Conservation (phyloP, 495 filamentous ascomycete species). For the Penicillium robsamsonii region DNA sequence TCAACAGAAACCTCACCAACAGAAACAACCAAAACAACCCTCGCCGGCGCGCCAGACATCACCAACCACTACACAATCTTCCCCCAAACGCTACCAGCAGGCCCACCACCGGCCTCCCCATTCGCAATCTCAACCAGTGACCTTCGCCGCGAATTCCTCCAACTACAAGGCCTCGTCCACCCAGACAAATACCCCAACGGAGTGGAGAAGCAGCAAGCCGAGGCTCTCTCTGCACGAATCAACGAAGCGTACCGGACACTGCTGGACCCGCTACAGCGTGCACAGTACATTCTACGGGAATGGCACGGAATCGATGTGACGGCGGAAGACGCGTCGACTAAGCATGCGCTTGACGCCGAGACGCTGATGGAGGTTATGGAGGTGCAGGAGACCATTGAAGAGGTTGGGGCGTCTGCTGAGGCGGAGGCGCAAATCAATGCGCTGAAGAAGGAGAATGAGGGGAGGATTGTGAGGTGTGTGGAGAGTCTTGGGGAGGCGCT, state of each 20-base stretch:
- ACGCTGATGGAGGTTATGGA: constrained; percentile 88
- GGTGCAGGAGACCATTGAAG: constrained; percentile 79
- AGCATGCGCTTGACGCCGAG: constrained; percentile 63
- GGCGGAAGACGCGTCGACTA: constrained; percentile 64
- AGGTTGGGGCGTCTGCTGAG: constrained; percentile 47
- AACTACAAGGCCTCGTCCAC: constrained; percentile 74
- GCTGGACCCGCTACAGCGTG: constrained; percentile 67
- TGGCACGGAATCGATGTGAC: constrained; percentile 69
- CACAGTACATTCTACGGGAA: constrained; percentile 74
- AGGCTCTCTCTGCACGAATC: constrained; percentile 71
- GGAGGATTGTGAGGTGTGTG: constrained; percentile 60
- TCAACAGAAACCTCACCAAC: constrained; percentile 20
- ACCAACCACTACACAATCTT: constrained; percentile 84
- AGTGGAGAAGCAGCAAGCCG: constrained; percentile 58
- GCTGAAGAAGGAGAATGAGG: constrained; percentile 65
- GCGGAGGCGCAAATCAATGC: constrained; percentile 60
- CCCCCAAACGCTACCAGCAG: constrained; percentile 71
- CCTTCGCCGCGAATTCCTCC: constrained; percentile 81
- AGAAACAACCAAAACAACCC: constrained; percentile 8
- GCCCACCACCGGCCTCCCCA: constrained; percentile 72
- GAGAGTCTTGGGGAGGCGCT: constrained; percentile 60
- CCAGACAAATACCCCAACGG: constrained; percentile 71
- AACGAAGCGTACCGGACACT: constrained; percentile 90
- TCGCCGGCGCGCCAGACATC: constrained; percentile 36
- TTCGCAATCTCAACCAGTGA: constrained; percentile 66